These are phyloP conservation scores for Tanacetum coccineum DNA, from an alignment of 129 eudicot genomes.

Conservation along the genomic window DNA sequence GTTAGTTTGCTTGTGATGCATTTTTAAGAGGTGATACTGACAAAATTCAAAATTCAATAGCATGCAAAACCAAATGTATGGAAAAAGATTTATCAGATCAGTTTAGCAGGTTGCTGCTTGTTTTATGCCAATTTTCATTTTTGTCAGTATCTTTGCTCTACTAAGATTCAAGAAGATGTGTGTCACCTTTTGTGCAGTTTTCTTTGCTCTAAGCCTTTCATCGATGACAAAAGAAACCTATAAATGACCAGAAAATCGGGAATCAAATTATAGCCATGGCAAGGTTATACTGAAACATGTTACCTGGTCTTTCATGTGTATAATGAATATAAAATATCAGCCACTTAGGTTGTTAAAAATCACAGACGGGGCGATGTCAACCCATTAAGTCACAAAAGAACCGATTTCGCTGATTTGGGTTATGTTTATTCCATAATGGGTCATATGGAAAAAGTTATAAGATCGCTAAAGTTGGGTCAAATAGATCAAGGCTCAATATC, in stretches of 20 bases:
- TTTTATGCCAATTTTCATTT: neutral
- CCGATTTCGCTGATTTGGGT: neutral
- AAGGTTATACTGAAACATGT: neutral
- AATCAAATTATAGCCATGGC: slow-evolving; percentile 12
- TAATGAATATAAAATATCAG: neutral
- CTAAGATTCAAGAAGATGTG: slow-evolving; percentile 8
- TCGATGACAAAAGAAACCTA: slow-evolving; percentile 89
- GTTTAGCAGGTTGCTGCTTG: neutral
- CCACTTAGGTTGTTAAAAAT: neutral
- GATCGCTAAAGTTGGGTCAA: neutral
- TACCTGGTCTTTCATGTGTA: neutral
- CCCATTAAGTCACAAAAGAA: neutral
- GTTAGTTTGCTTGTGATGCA: slow-evolving; percentile 12
- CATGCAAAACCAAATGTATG: neutral
- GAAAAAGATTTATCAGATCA: too few species aligned
- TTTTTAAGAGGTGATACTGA: neutral
- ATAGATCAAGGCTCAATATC: neutral
- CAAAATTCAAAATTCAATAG: neutral
- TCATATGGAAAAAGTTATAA: neutral
- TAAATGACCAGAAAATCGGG: slow-evolving; percentile 20
- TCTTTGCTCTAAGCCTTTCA: slow-evolving; percentile 78
- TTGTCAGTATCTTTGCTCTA: slow-evolving; percentile 7
- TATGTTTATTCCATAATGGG: neutral
- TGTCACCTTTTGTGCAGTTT: slow-evolving; percentile 71
- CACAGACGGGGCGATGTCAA: neutral